Evolutionary conservation across 2,329 filamentous ascomycete genomes (phyloP).

Genomic region (Orbilia oligospora): DNA sequence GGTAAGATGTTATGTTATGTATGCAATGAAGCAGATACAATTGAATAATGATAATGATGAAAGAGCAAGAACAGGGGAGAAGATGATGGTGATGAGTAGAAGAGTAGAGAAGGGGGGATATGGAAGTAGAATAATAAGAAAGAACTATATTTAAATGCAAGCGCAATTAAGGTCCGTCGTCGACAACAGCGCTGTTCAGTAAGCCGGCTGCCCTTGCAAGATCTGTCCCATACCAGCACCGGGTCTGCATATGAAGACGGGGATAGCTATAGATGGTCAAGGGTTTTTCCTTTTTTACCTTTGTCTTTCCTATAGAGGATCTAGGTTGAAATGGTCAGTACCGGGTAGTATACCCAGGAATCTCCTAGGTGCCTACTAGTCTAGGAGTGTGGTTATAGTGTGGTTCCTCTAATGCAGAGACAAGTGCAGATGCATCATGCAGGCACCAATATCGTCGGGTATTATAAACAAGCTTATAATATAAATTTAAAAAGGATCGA

Average conservation of each 20-base stretch:
- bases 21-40: background rate
- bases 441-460: constrained; percentile 14
- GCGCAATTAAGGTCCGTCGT: too few species aligned
- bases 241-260: background rate
- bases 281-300: background rate
- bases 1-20: background rate
- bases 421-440: constrained; percentile 4
- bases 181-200: too few species aligned
- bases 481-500: background rate
- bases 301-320: background rate
- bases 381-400: too few species aligned
- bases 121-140: constrained; percentile 1
- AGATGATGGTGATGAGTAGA: background rate
- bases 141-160: too few species aligned
- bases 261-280: background rate
- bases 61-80: background rate
- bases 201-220: background rate
- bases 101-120: constrained; percentile 9
- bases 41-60: background rate
- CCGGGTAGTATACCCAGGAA: too few species aligned
- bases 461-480: constrained; percentile 21
- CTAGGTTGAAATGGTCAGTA: background rate
- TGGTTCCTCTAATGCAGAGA: background rate
- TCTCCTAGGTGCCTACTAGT: too few species aligned
- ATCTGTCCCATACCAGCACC: background rate